A percentile compares a stretch with the other conserved stretches of the same genome.
phyloP scores from a whole-genome alignment of 1,139 yeast species.

The Yamadazyma friedrichii region DNA sequence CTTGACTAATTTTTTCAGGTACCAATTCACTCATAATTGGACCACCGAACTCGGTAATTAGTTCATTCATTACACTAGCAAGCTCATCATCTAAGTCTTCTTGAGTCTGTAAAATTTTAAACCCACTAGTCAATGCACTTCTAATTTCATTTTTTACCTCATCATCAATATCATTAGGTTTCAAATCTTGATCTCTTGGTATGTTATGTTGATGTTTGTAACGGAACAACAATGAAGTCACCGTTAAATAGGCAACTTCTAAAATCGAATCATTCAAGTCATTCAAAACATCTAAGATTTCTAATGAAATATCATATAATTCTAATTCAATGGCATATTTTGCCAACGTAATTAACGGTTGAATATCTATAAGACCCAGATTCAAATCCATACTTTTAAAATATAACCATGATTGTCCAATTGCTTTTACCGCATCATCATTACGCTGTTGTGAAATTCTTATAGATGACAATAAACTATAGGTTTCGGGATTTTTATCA shows the following conservation, averaged over 20 bases:
- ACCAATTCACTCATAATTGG: conserved; percentile 47
- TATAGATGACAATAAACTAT: conserved; percentile 81
- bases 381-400: conserved; percentile 46
- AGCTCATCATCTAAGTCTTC: conserved; percentile 53
- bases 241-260: conserved; percentile 80
- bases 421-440: conserved; percentile 71
- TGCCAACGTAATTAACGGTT: conserved; percentile 67
- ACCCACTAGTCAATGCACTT: conserved; percentile 56
- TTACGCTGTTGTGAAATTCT: conserved; percentile 82
- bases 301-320: conserved; percentile 60
- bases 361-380: conserved; percentile 60
- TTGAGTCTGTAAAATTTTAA: conserved; percentile 45
- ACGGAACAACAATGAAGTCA: conserved; percentile 64
- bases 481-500: conserved; percentile 67
- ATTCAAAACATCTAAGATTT: conserved; percentile 59
- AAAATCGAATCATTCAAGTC: conserved; percentile 81
- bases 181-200: conserved; percentile 40
- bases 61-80: conserved; percentile 46
- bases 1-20: conserved; percentile 42
- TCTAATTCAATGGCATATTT: conserved; percentile 79
- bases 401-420: conserved; percentile 70
- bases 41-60: conserved; percentile 61
- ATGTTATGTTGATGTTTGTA: conserved; percentile 37
- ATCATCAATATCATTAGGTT: conserved; percentile 22
- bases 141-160: conserved; percentile 46